Evolutionary conservation across 495 filamentous ascomycete species (phyloP).

Genomic region (Apiosordaria backusii): DNA sequence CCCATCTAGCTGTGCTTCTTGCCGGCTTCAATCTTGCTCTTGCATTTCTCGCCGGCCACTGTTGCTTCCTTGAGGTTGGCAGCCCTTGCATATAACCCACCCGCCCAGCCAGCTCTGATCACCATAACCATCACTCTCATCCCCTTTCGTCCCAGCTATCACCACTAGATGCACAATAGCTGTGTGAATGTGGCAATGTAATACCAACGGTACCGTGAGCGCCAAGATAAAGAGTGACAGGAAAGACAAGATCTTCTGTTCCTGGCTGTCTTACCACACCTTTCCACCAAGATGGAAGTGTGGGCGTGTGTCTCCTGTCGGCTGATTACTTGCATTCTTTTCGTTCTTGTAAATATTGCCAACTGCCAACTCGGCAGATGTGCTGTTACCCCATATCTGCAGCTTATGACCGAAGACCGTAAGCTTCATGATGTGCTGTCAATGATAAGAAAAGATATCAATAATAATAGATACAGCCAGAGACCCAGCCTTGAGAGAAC

Average conservation of each 20-base stretch:
- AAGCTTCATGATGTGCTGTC: background rate
- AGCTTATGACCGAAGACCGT: background rate
- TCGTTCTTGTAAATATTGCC: background rate
- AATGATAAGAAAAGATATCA: background rate
- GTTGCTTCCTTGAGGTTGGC: background rate
- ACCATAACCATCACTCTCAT: background rate
- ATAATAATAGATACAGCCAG: background rate
- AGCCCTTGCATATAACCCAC: constrained; percentile 5
- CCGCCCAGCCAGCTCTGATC: background rate
- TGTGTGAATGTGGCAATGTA: background rate
- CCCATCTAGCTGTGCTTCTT: background rate
- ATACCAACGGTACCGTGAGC: background rate
- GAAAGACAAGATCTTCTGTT: background rate
- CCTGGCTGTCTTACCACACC: background rate
- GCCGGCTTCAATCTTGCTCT: too few species aligned
- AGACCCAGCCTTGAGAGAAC: background rate
- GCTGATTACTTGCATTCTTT: constrained; percentile 7
- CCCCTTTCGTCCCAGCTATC: background rate
- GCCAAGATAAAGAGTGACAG: background rate
- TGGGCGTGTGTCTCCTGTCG: background rate
- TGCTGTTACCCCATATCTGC: background rate
- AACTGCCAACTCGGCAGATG: constrained; percentile 2
- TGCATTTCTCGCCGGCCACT: background rate
- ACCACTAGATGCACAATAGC: background rate
- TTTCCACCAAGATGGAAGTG: background rate